Evolutionary conservation across 2,329 filamentous ascomycete genomes (phyloP), one percentile per base, ranked within the genome.

Genomic region (Domatiomyces globalis): DNA sequence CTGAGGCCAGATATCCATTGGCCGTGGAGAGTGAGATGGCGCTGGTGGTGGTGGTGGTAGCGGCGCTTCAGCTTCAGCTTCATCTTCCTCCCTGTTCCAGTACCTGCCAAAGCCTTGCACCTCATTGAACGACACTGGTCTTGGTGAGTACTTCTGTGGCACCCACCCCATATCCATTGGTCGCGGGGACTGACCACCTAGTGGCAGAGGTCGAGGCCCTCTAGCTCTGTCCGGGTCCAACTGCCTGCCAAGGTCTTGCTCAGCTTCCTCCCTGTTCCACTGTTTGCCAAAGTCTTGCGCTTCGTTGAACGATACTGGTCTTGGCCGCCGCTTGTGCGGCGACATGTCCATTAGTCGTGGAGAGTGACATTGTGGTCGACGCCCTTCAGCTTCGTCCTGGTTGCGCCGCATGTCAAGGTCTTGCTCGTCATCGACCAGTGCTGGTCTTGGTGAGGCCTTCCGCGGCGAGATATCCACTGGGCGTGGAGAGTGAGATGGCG

Each of bases 21-120:
- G 59, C 33, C 54, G 52, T 17, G 59, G 59, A 7, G 58, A 61
- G 54, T 61, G 59, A 7, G 51, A 55, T 29, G 58, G 59, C 10
- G 57, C 57, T 43, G 22, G 22, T 25, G 22, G 22, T 6, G 22
- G 3, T 25, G n/a, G 29, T 10, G 29, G 29, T 33, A 10, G 29
- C 8, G 29, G 29, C 29, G 8, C 8, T 10, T 33, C 29, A 33
- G 9, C 8, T 2, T 33, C 29, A 33, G 4, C 29, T 10, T 33
- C n/a, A n/a, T 25, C 22, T 6, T 3, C 22, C 22, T 25, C 22
- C 22, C 6, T 6, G 3, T 3, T 25, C 22, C 22, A 25, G 3
- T 25, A 6, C 22, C 6, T 25, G 22, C 22, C 22, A 25, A 25
- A 6, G 22, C 22, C 22, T 25, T 25, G 22, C 22, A 25, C 22